phyloP scores from a whole-genome alignment of 2,329 filamentous ascomycete genomes.

The Colletotrichum sp. region DNA sequence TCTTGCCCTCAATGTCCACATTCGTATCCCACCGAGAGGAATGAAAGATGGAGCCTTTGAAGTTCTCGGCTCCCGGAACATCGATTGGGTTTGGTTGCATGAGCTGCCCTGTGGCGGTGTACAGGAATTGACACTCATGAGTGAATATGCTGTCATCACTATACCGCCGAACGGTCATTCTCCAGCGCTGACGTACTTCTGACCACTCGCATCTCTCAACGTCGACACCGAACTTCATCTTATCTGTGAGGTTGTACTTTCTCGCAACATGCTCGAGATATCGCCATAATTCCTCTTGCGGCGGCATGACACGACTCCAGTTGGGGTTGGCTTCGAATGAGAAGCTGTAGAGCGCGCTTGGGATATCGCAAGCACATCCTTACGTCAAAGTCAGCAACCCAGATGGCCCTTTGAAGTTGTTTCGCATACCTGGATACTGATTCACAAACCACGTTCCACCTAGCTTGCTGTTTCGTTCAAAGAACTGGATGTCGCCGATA shows the following conservation, averaged over 20 bases:
- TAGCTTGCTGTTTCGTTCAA: slow-evolving; percentile 61
- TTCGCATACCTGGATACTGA: slow-evolving; percentile 63
- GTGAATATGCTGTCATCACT: slow-evolving; percentile 24
- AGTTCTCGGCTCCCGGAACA: slow-evolving; percentile 54
- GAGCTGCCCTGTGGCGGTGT: slow-evolving; percentile 38
- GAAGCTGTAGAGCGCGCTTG: slow-evolving; percentile 64
- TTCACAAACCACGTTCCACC: slow-evolving; percentile 72
- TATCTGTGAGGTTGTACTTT: slow-evolving; percentile 42
- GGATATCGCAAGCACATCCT: slow-evolving; percentile 60
- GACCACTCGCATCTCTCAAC: slow-evolving; percentile 45
- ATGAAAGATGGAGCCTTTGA: slow-evolving; percentile 58
- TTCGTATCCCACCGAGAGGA: slow-evolving; percentile 59
- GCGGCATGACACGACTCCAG: slow-evolving; percentile 64
- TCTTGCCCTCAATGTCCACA: slow-evolving; percentile 50
- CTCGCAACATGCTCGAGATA: slow-evolving; percentile 61
- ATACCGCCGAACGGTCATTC: slow-evolving; percentile 30
- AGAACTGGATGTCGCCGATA: slow-evolving; percentile 64
- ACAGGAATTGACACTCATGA: slow-evolving; percentile 47
- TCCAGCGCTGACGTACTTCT: slow-evolving; percentile 37
- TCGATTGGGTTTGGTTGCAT: slow-evolving; percentile 37
- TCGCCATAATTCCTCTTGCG: slow-evolving; percentile 57
- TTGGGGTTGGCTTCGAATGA: slow-evolving; percentile 65
- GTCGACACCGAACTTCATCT: slow-evolving; percentile 41
- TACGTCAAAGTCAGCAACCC: neutral
- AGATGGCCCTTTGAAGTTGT: no score